Percentiles rank a stretch among this genome's conserved stretches.
These are phyloP conservation scores for Mallotus japonicus DNA, from an alignment of 441 rosid species.

Conservation along the genomic window DNA sequence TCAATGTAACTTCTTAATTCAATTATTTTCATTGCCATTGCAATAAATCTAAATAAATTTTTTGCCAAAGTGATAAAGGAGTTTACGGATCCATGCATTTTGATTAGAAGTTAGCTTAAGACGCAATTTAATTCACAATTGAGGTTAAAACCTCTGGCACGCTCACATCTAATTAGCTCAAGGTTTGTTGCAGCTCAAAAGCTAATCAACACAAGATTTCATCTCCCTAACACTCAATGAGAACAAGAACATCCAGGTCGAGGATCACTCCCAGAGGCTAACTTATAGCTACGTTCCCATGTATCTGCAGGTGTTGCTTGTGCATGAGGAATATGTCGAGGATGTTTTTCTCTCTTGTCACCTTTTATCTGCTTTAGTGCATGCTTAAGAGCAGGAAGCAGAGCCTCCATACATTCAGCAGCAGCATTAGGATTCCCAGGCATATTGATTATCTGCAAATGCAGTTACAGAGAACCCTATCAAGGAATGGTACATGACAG, in stretches of 20 bases:
- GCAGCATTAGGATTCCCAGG: conserved; percentile 97
- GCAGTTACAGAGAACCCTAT: not conserved
- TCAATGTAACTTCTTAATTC: too few relatives aligned
- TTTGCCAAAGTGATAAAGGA: too few relatives aligned
- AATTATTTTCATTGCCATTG: too few relatives aligned
- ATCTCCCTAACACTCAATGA: conserved; percentile 28
- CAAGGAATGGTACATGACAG: not conserved
- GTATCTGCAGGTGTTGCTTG: conserved; percentile 53
- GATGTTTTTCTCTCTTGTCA: conserved; percentile 92
- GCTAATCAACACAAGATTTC: too few relatives aligned
- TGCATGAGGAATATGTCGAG: conserved; percentile 75
- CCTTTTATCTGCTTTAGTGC: conserved; percentile 90
- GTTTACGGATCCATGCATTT: too few relatives aligned
- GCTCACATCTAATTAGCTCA: too few relatives aligned
- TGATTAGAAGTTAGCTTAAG: too few relatives aligned
- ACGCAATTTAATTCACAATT: too few relatives aligned
- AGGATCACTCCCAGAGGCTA: conserved; percentile 38
- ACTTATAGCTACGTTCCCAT: conserved; percentile 74
- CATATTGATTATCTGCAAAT: conserved; percentile 85
- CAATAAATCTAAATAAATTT: too few relatives aligned
- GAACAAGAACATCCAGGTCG: conserved; percentile 56
- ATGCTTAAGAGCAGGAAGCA: conserved; percentile 86
- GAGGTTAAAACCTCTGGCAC: too few relatives aligned
- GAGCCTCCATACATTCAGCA: conserved; percentile 92
- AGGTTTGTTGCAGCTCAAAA: too few relatives aligned